Conservation (phyloP, 73 alveolate species). For the Uronychia binucleata region DNA sequence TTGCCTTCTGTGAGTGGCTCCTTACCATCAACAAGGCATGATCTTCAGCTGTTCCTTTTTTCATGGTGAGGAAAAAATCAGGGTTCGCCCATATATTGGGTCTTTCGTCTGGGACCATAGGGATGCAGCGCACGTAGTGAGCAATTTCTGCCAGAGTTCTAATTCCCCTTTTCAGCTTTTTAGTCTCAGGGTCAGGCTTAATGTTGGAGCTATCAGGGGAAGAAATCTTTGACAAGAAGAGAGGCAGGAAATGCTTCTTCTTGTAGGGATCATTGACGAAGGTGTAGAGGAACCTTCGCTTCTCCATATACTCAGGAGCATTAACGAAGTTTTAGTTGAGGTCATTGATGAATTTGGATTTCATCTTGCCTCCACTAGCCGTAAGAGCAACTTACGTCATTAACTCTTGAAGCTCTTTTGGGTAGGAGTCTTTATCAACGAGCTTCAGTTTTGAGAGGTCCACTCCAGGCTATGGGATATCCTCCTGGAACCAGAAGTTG, state of each 20-base stretch:
- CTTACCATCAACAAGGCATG: slow-evolving; percentile 68
- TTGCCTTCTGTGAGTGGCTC: no score
- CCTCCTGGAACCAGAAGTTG: slow-evolving; percentile 63
- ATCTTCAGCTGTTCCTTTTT: slow-evolving; percentile 70
- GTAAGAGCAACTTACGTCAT: not conserved
- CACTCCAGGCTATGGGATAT: slow-evolving; percentile 67
- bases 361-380: not conserved
- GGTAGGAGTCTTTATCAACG: slow-evolving; percentile 26
- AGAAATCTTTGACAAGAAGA: slow-evolving; percentile 47
- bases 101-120: not conserved
- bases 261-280: slow-evolving; percentile 10
- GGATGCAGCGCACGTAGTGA: slow-evolving; percentile 56
- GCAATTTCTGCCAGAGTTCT: slow-evolving; percentile 54
- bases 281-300: not conserved
- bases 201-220: slow-evolving; percentile 39
- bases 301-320: not conserved
- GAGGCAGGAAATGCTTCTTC: slow-evolving; percentile 43
- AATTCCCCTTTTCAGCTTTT: slow-evolving; percentile 16
- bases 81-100: slow-evolving; percentile 70
- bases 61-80: slow-evolving; percentile 66
- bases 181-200: not conserved
- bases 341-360: not conserved
- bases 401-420: slow-evolving; percentile 19
- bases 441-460: slow-evolving; percentile 40
- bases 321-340: not conserved